A percentile compares a stretch with the other conserved stretches of the same genome.
phyloP scores from a whole-genome alignment of 1,284 basidiomycete species.

The Gastroboletus turbinatus region DNA sequence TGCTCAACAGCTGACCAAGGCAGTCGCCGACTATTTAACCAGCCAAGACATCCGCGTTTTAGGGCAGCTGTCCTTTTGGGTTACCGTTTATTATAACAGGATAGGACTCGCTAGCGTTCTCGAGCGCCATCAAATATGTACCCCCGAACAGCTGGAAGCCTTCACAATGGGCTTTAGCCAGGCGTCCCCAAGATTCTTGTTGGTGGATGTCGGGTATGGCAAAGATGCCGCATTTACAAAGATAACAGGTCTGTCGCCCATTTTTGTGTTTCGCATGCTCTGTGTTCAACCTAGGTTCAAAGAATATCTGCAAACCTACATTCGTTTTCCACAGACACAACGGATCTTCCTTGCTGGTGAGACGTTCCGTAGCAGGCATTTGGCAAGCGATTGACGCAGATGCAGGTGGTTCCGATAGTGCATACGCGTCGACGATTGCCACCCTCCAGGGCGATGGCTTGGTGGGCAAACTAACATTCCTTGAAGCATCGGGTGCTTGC shows the following conservation, averaged over 20 bases:
- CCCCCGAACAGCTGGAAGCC: constrained; percentile 60
- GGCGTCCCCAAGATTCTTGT: constrained; percentile 62
- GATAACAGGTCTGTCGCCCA: constrained; percentile 57
- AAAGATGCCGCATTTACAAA: constrained; percentile 68
- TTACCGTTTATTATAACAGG: constrained; percentile 69
- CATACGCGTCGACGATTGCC: constrained; percentile 48
- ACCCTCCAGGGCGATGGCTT: constrained; percentile 59
- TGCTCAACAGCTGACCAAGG: constrained; percentile 63
- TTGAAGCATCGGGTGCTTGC: constrained; percentile 50
- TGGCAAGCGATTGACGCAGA: constrained; percentile 9
- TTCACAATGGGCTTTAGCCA: constrained; percentile 72
- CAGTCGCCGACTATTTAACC: constrained; percentile 62
- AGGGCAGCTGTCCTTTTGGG: constrained; percentile 67
- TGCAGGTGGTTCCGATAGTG: constrained; percentile 43
- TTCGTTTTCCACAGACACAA: constrained; percentile 70
- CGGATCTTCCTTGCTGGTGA: constrained; percentile 71
- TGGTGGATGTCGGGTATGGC: constrained; percentile 71
- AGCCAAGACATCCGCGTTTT: constrained; percentile 56
- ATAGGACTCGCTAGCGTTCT: constrained; percentile 51
- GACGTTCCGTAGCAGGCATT: constrained; percentile 9
- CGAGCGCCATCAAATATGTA: constrained; percentile 52
- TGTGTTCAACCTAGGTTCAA: constrained; percentile 4
- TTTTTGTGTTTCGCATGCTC: background rate
- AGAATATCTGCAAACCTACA: constrained; percentile 79
- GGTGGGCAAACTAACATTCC: constrained; percentile 63